Base-by-base conservation (phyloP, 2,329 filamentous ascomycete species). In the Arthrobotrys iridis region DNA sequence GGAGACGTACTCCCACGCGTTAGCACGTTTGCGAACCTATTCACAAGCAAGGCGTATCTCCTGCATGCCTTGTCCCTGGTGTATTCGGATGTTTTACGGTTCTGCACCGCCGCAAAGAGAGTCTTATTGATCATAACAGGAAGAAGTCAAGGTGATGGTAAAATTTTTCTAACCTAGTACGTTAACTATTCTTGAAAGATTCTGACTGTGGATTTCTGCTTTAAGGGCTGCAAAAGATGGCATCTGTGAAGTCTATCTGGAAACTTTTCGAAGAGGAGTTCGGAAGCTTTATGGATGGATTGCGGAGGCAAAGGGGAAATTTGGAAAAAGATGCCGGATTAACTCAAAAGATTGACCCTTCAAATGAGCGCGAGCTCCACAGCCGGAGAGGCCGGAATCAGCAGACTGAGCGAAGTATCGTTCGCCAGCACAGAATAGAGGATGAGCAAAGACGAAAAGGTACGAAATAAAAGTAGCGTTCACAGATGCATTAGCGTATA, bases 1-100 rank as follows among this genome's bases (percentile, higher is more conserved):
- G 78, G 79, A 11, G 78, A 80, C 33, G 65, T 79, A 11, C 70
- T 80, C 26, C 79, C 79, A n/a, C 72, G 77, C 46, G 77, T 77
- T 40, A 55, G 58, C 35, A 72, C 77, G 4, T 80, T 79, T 46
- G 67, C 77, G 35, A 55, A 63, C 15, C 58, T 80, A n/a, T 80
- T 80, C 37, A 66, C 78, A 18, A 76, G 55, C 24, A 66, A 79
- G 26, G 68, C 70, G 13, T 72, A 77, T 50, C 70, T 80, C 7
- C 43, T 79, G 6, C 78, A 78, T 40, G 58, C 77, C 13, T 46
- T 79, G 20, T 79, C 78, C 1, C 24, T 77, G 1, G 76, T 74
- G 1, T 79, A 79, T 50, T 11, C 78, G 3, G 78, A 79, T 43
- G 64, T 79, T 28, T 48, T 79, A n/a, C 20, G 67, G 8, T 79